phyloP scores from a whole-genome alignment of 176 grass and related monocot species.

The Eremochloa ophiuroides region DNA sequence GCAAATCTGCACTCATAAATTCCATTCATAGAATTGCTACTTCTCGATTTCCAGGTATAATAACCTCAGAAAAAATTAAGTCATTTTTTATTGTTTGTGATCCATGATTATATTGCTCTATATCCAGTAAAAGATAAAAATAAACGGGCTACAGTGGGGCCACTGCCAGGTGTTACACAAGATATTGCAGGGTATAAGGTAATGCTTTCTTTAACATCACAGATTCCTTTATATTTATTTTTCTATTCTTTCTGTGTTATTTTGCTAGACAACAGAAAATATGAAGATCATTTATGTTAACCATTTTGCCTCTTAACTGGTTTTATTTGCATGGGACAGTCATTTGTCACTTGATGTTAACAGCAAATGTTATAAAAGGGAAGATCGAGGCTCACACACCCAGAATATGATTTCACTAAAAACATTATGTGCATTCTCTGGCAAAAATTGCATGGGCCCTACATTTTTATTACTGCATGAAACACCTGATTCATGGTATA shows the following conservation, averaged over 20 bases:
- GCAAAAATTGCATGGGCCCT: neutral
- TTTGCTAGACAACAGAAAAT: neutral
- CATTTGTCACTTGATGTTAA: neutral
- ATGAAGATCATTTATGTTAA: neutral
- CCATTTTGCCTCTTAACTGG: neutral
- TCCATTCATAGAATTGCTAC: slow-evolving; percentile 79
- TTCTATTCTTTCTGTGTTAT: neutral
- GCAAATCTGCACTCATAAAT: slow-evolving; percentile 96
- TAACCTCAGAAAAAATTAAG: slow-evolving; percentile 14
- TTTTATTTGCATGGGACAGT: neutral
- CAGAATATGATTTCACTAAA: neutral
- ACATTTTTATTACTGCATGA: neutral
- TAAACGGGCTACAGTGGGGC: slow-evolving; percentile 77
- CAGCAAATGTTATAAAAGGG: neutral
- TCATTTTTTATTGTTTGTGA: slow-evolving; percentile 2
- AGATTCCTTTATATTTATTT: neutral
- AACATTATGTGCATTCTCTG: neutral
- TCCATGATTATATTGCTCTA: slow-evolving; percentile 28
- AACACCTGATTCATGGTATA: neutral
- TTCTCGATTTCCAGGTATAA: slow-evolving; percentile 80
- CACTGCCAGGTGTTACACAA: slow-evolving; percentile 92
- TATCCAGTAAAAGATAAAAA: slow-evolving; percentile 70
- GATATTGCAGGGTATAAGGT: slow-evolving; percentile 99
- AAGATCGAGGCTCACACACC: neutral
- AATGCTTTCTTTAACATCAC: neutral